Percentiles rank a stretch among this genome's conserved stretches.
These are phyloP conservation scores for Alloascoidea hylecoeti DNA, from an alignment of 805 yeast species.

Conservation along the genomic window DNA sequence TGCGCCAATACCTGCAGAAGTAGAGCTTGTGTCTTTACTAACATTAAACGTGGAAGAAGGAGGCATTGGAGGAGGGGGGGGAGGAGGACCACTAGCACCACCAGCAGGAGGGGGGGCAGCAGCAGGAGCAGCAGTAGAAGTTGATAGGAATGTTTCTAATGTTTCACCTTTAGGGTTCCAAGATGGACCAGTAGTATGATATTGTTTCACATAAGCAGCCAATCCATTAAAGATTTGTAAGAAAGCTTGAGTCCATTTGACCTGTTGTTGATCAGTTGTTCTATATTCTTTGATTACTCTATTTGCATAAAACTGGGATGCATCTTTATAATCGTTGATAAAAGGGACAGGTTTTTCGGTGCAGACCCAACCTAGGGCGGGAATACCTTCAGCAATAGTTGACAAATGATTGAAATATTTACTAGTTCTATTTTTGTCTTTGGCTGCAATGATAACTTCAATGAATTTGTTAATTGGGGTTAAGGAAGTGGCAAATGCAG, in stretches of 20 bases:
- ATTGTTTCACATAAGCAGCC: conserved; percentile 58
- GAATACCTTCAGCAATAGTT: conserved; percentile 79
- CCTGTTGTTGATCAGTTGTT: conserved; percentile 53
- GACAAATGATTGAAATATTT: conserved; percentile 57
- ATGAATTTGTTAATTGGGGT: conserved; percentile 56
- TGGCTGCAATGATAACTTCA: conserved; percentile 40
- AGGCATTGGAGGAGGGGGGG: conserved; percentile 69
- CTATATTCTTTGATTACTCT: conserved; percentile 75
- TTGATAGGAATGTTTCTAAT: conserved; percentile 32
- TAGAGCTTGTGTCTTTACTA: conserved; percentile 13
- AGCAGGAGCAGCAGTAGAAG: conserved; percentile 19
- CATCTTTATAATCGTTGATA: conserved; percentile 75
- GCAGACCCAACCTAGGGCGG: conserved; percentile 86
- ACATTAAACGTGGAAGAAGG: conserved; percentile 56
- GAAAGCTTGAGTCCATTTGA: conserved; percentile 70
- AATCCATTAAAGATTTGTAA: conserved; percentile 53
- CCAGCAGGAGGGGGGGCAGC: conserved; percentile 22
- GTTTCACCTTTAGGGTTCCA: conserved; percentile 58
- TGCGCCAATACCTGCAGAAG: conserved; percentile 54
- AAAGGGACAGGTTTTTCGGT: conserved; percentile 53
- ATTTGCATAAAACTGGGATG: conserved; percentile 90
- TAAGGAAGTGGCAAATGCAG: conserved; percentile 39
- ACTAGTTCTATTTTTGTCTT: conserved; percentile 65
- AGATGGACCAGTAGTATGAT: conserved; percentile 71
- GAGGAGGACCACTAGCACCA: conserved; percentile 21